Base-by-base conservation (phyloP, 352 stramenopile species). In the Vaucheria bursata region DNA sequence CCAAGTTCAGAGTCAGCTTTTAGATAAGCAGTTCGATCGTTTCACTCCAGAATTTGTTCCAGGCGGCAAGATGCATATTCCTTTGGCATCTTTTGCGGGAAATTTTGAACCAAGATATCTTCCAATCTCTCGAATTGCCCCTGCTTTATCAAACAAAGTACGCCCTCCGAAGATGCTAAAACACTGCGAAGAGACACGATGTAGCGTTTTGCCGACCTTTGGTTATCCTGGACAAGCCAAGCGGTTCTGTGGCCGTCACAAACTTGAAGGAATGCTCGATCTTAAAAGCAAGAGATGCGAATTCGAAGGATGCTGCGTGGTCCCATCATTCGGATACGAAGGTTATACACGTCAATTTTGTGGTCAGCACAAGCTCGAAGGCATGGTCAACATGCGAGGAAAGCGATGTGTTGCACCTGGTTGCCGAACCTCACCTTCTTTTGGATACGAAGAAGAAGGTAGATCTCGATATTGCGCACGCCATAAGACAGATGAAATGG, bases 241-340 rank as follows among this genome's bases (percentile, higher is more conserved):
- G 70, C 32, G 12, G 32, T 80, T 78, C 75, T 80, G 75, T 59
- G 37, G 36, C 1, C 32, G 65, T n/a, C 75, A 80, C 49, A 38
- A 38, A 12, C 0, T 7, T 4, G 38, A n/a, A 29, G 75, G 68
- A 0, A 80, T 80, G 75, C 37, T 71, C 1, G 69, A 80, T 40
- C 69, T 82, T 25, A 71, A 71, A 29, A 29, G 66, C 25, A 71
- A 71, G 29, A 66, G n/a, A 33, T 80, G 74, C 67, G 38, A 78
- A 70, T 25, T 5, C 25, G n/a, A 35, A 1, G 40, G 39, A 0
- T 80, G 74, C 74, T 38, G 33, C 7, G 67, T 25, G 0, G 66
- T 45, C 52, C 38, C 75, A 0, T 77, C 66, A 0, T 80, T 80
- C 18, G 75, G 68, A 5, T 39, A 65, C 37, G 25, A 69, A 7